Percentiles rank a stretch among this genome's conserved stretches.
phyloP scores from a whole-genome alignment of 2,329 filamentous ascomycete species.

The Venturiaceae sp. region DNA sequence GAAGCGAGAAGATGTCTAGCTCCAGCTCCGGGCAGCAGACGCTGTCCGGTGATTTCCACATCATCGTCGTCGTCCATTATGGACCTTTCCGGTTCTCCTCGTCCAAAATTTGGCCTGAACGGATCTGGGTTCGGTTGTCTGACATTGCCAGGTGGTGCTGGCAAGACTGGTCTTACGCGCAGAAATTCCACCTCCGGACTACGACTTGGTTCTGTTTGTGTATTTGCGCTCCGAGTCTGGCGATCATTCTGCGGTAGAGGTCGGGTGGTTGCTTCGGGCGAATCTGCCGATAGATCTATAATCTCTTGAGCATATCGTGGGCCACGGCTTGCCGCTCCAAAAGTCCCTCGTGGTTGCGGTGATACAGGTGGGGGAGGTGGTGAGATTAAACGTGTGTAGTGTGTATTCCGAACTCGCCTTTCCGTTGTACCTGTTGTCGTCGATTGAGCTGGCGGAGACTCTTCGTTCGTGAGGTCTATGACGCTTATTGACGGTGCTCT shows the following conservation, averaged over 20 bases:
- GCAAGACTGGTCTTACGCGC: slow-evolving; percentile 12
- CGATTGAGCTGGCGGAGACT: background rate
- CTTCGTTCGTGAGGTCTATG: background rate
- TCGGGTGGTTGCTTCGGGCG: slow-evolving; percentile 13
- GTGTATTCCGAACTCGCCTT: background rate
- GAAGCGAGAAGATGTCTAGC: background rate
- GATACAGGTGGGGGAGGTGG: slow-evolving; percentile 13
- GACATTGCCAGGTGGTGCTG: background rate
- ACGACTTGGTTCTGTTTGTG: slow-evolving; percentile 11
- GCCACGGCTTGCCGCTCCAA: slow-evolving; percentile 12
- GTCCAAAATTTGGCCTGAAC: background rate
- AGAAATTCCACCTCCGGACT: slow-evolving; percentile 42
- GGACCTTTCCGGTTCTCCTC: background rate
- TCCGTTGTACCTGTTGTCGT: background rate
- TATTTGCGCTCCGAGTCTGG: background rate
- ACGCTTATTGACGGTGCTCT: background rate
- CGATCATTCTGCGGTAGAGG: slow-evolving; percentile 10
- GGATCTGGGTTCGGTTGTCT: slow-evolving; percentile 8
- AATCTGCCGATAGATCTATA: slow-evolving; percentile 32
- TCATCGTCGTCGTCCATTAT: background rate
- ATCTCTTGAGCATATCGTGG: slow-evolving; percentile 29
- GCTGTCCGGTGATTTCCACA: background rate
- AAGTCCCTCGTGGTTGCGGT: slow-evolving; percentile 12
- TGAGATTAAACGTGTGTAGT: background rate
- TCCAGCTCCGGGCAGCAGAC: background rate